These are phyloP conservation scores for Verticillium dahliae DNA, from an alignment of 2,329 filamentous ascomycete genomes.

Conservation along the genomic window DNA sequence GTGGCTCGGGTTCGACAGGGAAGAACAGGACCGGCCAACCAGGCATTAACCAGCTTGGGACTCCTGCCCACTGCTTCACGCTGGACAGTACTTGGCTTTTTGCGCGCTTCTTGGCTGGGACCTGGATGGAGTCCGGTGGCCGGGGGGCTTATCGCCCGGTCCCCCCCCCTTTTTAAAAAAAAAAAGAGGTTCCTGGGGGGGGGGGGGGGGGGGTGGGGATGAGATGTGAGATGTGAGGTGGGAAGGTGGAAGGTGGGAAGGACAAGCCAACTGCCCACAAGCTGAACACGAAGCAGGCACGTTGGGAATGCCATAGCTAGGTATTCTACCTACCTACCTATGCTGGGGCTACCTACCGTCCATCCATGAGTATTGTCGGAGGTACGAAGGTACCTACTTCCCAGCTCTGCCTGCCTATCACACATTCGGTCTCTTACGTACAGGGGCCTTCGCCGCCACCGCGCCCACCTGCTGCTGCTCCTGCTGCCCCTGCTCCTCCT, in stretches of 20 bases:
- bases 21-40: background rate
- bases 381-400: too few relatives aligned
- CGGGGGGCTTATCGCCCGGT: background rate
- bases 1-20: background rate
- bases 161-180: background rate
- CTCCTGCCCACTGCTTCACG: background rate
- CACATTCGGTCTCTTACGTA: background rate
- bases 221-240: too few relatives aligned
- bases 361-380: too few relatives aligned
- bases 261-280: background rate
- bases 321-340: background rate
- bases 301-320: too few relatives aligned
- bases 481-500: constrained; percentile 28
- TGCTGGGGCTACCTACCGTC: too few relatives aligned
- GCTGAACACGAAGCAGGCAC: too few relatives aligned
- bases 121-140: background rate
- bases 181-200: background rate
- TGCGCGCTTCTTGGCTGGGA: background rate
- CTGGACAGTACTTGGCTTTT: background rate
- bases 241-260: too few relatives aligned
- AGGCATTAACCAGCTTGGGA: background rate
- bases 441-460: constrained; percentile 3
- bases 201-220: background rate
- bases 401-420: too few relatives aligned
- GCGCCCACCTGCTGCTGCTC: constrained; percentile 8